These are phyloP conservation scores for Aspergillus ibericus DNA, from an alignment of 2,329 filamentous ascomycete genomes.

Conservation along the genomic window DNA sequence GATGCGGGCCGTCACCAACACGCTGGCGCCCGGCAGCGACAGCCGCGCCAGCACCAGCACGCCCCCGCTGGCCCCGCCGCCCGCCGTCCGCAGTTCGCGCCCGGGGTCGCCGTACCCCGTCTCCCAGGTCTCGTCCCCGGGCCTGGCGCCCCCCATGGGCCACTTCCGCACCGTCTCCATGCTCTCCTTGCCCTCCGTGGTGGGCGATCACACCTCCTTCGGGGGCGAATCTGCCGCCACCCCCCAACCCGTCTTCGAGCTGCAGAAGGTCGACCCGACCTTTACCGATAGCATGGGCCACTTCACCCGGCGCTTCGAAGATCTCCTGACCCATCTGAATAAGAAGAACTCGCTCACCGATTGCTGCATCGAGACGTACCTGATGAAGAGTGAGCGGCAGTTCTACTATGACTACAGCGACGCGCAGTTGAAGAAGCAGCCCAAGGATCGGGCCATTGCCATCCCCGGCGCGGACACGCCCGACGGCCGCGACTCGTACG, in stretches of 20 bases:
- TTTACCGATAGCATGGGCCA: slow-evolving; percentile 64
- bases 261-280: slow-evolving; percentile 66
- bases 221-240: slow-evolving; percentile 58
- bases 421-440: slow-evolving; percentile 48
- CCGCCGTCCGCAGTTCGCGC: neutral
- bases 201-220: slow-evolving; percentile 53
- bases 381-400: slow-evolving; percentile 65
- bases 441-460: neutral
- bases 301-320: slow-evolving; percentile 59
- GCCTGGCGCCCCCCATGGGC: neutral
- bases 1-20: slow-evolving; percentile 7
- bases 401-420: slow-evolving; percentile 62
- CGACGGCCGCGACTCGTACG: slow-evolving; percentile 1
- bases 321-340: slow-evolving; percentile 54
- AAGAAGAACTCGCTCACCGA: slow-evolving; percentile 57
- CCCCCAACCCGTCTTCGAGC: slow-evolving; percentile 54
- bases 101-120: slow-evolving; percentile 5
- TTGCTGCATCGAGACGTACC: slow-evolving; percentile 64
- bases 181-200: slow-evolving; percentile 57
- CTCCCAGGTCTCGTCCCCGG: slow-evolving; percentile 4
- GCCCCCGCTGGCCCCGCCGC: neutral
- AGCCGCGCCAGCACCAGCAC: neutral
- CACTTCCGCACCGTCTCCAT: slow-evolving; percentile 39
- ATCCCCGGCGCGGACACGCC: neutral
- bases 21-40: neutral